Evolutionary conservation across 2,329 filamentous ascomycete genomes (phyloP).

Genomic region (Fusarium scirpi): DNA sequence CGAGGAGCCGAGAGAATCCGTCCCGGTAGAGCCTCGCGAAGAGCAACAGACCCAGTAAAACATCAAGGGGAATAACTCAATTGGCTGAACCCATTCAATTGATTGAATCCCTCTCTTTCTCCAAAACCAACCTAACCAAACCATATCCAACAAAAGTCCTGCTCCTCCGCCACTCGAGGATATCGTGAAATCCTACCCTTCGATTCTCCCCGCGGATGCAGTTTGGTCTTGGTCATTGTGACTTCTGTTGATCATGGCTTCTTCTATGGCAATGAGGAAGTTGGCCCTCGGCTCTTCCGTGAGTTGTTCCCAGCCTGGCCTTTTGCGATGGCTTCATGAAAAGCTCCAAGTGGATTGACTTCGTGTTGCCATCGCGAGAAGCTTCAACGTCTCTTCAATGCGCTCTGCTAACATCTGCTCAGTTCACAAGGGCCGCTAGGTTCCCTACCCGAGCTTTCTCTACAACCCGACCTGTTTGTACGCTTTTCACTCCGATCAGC

Average conservation of each 20-base stretch:
- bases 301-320: slow-evolving; percentile 51
- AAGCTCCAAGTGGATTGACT: neutral
- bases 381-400: slow-evolving; percentile 25
- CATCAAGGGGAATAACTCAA: slow-evolving; percentile 42
- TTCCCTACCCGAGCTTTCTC: slow-evolving; percentile 84
- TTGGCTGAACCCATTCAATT: slow-evolving; percentile 37
- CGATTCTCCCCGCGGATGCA: slow-evolving; percentile 50
- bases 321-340: slow-evolving; percentile 33
- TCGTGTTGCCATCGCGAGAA: slow-evolving; percentile 12
- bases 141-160: slow-evolving; percentile 44
- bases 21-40: slow-evolving; percentile 46
- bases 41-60: slow-evolving; percentile 42
- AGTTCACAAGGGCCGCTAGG: slow-evolving; percentile 74
- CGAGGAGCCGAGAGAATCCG: slow-evolving; percentile 52
- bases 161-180: slow-evolving; percentile 44
- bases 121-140: slow-evolving; percentile 19
- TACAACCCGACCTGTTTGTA: slow-evolving; percentile 83
- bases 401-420: slow-evolving; percentile 39
- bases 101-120: slow-evolving; percentile 22
- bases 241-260: slow-evolving; percentile 63
- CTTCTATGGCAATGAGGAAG: slow-evolving; percentile 74
- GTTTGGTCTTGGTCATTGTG: slow-evolving; percentile 46
- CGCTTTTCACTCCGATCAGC: slow-evolving; percentile 47
- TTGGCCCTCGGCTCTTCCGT: slow-evolving; percentile 68
- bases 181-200: slow-evolving; percentile 38